Percentiles rank a stretch among this genome's conserved stretches.
Conservation (phyloP, 352 stramenopile species). For the Phytophthora fragariaefolia region DNA sequence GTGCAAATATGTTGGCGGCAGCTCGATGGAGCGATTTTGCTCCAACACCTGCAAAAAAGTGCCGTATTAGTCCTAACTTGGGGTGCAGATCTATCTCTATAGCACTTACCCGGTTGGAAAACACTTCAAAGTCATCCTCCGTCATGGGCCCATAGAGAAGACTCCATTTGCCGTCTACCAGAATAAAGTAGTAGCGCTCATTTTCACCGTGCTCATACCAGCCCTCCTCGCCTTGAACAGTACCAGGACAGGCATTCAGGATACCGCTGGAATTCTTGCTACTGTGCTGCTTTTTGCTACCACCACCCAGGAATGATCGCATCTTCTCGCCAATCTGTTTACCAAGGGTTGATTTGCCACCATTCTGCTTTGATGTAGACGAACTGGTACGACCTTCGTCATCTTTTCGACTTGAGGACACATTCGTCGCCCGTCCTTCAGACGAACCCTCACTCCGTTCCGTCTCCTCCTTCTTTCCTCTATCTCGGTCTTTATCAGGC, state of each 20-base stretch:
- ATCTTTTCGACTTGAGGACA: slow-evolving; percentile 52
- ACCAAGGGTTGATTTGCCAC: slow-evolving; percentile 52
- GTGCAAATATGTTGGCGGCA: slow-evolving; percentile 83
- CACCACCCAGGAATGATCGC: slow-evolving; percentile 74
- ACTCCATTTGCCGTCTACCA: slow-evolving; percentile 86
- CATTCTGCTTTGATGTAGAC: slow-evolving; percentile 33
- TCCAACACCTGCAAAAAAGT: slow-evolving; percentile 60
- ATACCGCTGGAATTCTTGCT: slow-evolving; percentile 80
- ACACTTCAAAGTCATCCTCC: slow-evolving; percentile 84
- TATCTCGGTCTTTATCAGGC: slow-evolving; percentile 13
- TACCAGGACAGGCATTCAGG: slow-evolving; percentile 80
- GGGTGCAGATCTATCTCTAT: not conserved
- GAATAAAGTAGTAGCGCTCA: slow-evolving; percentile 88
- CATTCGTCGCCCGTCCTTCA: slow-evolving; percentile 25
- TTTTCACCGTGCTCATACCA: slow-evolving; percentile 91
- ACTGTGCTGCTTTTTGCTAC: slow-evolving; percentile 68
- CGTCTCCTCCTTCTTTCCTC: slow-evolving; percentile 33
- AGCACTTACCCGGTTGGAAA: slow-evolving; percentile 69
- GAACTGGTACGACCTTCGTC: slow-evolving; percentile 58
- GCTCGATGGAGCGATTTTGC: slow-evolving; percentile 67
- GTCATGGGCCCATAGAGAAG: slow-evolving; percentile 87
- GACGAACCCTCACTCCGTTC: slow-evolving; percentile 35
- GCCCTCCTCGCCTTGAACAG: slow-evolving; percentile 83
- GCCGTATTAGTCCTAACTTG: not conserved
- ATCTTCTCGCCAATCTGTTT: slow-evolving; percentile 87